phyloP scores from a whole-genome alignment of 2,329 filamentous ascomycete genomes.

The Hysterium pulicare region DNA sequence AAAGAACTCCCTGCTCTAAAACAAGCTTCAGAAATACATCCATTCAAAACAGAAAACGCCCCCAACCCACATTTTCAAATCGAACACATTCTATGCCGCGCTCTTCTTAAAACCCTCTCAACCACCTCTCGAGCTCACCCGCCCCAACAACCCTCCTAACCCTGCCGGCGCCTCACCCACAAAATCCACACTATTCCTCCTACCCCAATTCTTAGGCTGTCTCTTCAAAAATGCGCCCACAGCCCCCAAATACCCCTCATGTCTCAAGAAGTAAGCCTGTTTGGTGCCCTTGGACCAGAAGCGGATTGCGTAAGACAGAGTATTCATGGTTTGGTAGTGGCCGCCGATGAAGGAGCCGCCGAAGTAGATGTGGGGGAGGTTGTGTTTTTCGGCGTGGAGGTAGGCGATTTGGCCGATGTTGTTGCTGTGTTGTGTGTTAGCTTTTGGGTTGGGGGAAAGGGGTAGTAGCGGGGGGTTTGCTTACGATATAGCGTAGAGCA shows the following conservation, averaged over 20 bases:
- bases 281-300: constrained; percentile 96
- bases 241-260: constrained; percentile 91
- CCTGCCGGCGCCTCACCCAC: too few relatives aligned
- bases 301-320: constrained; percentile 90
- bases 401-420: constrained; percentile 98
- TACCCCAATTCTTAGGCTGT: constrained; percentile 87
- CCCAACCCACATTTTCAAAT: too few relatives aligned
- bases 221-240: constrained; percentile 93
- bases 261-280: constrained; percentile 91
- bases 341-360: constrained; percentile 95
- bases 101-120: too few relatives aligned
- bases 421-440: constrained; percentile 73
- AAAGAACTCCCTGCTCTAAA: too few relatives aligned
- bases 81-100: too few relatives aligned
- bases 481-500: constrained; percentile 82
- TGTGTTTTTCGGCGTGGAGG: constrained; percentile 93
- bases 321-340: constrained; percentile 97
- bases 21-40: too few relatives aligned
- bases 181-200: constrained; percentile 75
- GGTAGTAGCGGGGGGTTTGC: too few relatives aligned
- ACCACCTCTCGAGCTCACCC: too few relatives aligned
- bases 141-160: too few relatives aligned
- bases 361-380: constrained; percentile 91
- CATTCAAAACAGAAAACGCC: too few relatives aligned
- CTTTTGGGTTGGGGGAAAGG: constrained; percentile 1